phyloP scores from a whole-genome alignment of 2,329 filamentous ascomycete genomes.

The Furcasterigmium sp. region DNA sequence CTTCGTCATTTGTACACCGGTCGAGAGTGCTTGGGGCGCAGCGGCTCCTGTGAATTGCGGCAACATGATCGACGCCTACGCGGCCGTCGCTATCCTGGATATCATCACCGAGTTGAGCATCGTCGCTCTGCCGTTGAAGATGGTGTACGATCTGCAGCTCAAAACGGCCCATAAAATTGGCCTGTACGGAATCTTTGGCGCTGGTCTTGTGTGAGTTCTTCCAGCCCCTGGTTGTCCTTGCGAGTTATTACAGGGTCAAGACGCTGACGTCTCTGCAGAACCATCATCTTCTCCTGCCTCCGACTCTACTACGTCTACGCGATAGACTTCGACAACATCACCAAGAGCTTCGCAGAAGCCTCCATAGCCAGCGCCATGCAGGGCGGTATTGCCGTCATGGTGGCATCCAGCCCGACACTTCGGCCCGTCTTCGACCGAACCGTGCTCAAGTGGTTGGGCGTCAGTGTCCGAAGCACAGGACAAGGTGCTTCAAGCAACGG shows the following conservation, averaged over 20 bases:
- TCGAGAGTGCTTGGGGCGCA: conserved; percentile 27
- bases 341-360: conserved; percentile 8
- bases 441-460: conserved; percentile 4
- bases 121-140: conserved; percentile 10
- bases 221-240: not conserved
- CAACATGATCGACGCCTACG: conserved; percentile 9
- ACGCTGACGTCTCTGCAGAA: conserved; percentile 3
- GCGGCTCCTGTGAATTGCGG: conserved; percentile 17
- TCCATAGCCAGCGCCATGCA: conserved; percentile 11
- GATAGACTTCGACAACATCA: conserved; percentile 12
- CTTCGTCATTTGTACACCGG: conserved; percentile 27
- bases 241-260: no score
- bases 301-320: conserved; percentile 12
- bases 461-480: conserved; percentile 1
- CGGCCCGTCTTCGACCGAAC: conserved; percentile 14
- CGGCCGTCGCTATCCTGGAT: conserved; percentile 13
- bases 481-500: not conserved
- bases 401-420: conserved; percentile 11
- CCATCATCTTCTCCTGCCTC: conserved; percentile 10
- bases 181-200: conserved; percentile 11
- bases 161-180: conserved; percentile 11
- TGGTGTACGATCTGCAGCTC: conserved; percentile 10
- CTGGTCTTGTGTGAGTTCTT: conserved; percentile 11
- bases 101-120: conserved; percentile 13
- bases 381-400: conserved; percentile 12